Conservation (phyloP, 371 early-diverging fungal species). For the Rhizopus microsporus region DNA sequence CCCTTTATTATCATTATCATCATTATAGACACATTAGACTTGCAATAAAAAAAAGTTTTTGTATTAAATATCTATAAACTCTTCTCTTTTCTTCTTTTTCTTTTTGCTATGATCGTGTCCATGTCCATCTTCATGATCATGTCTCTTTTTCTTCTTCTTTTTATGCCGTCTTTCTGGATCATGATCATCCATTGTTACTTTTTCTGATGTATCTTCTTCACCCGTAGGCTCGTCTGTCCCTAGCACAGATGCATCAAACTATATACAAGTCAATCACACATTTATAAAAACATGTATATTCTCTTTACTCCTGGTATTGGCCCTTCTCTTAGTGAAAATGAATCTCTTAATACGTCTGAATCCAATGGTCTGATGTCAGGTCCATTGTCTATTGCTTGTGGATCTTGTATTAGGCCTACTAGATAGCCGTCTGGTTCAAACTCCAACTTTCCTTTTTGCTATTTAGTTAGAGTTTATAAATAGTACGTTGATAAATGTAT, state of each 20-base stretch:
- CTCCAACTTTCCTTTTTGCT: slow-evolving; percentile 34
- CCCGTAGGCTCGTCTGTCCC: slow-evolving; percentile 48
- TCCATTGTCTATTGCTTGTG: slow-evolving; percentile 37
- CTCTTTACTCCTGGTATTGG: slow-evolving; percentile 59
- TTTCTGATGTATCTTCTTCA: slow-evolving; percentile 18
- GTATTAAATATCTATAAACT: slow-evolving; percentile 2
- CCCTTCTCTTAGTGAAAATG: slow-evolving; percentile 56
- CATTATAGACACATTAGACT: too few relatives aligned
- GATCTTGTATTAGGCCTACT: slow-evolving; percentile 45
- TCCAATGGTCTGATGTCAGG: slow-evolving; percentile 41
- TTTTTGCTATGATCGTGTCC: slow-evolving; percentile 59
- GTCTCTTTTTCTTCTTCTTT: slow-evolving; percentile 74
- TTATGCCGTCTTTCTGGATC: slow-evolving; percentile 59
- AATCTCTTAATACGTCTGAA: slow-evolving; percentile 49
- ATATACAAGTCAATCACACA: not conserved
- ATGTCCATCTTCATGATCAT: slow-evolving; percentile 61
- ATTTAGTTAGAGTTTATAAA: not conserved
- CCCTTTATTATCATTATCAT: not conserved
- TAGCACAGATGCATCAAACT: slow-evolving; percentile 63
- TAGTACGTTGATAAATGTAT: slow-evolving; percentile 12
- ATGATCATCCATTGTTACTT: slow-evolving; percentile 23
- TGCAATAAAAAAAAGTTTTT: not conserved
- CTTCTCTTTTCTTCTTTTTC: slow-evolving; percentile 58
- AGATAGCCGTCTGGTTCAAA: slow-evolving; percentile 46
- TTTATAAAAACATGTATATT: not conserved